Percentiles rank a stretch among this genome's conserved stretches.
These are phyloP conservation scores for Stephanodiscus triporus DNA, from an alignment of 108 stramenopile species.

Conservation along the genomic window DNA sequence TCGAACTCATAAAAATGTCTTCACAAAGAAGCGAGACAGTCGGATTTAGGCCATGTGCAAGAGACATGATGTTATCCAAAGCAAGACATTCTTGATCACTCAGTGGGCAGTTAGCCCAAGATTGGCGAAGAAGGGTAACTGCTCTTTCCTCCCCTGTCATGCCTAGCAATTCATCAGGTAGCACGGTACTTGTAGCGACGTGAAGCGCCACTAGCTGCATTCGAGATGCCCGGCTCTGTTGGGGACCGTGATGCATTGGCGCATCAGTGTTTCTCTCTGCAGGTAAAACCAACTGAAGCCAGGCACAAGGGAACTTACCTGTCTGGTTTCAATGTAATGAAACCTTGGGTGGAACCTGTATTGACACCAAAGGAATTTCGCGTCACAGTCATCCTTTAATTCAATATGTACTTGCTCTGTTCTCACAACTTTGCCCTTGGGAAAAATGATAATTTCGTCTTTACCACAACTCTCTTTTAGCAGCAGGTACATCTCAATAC, in stretches of 20 bases:
- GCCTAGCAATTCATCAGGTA: constrained; percentile 40
- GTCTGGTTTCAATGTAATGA: constrained; percentile 29
- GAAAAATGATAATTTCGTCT: constrained; percentile 19
- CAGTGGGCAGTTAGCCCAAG: constrained; percentile 51
- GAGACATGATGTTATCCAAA: constrained; percentile 36
- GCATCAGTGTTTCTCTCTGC: too few relatives aligned
- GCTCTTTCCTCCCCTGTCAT: constrained; percentile 59
- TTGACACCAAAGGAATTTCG: constrained; percentile 18
- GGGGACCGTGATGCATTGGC: background rate
- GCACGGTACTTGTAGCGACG: constrained; percentile 45
- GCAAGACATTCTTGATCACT: constrained; percentile 19
- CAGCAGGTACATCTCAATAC: constrained; percentile 29
- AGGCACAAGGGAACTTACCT: constrained; percentile 10
- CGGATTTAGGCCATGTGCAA: constrained; percentile 27
- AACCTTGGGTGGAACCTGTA: constrained; percentile 32
- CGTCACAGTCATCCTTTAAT: constrained; percentile 10
- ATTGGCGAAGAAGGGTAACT: constrained; percentile 44
- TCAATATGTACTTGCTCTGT: constrained; percentile 6
- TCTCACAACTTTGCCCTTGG: constrained; percentile 22
- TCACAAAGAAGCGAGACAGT: constrained; percentile 27
- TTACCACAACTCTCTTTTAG: constrained; percentile 12
- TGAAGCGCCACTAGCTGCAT: constrained; percentile 52
- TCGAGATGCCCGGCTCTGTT: constrained; percentile 31
- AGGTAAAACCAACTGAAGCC: background rate
- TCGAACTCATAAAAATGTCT: constrained; percentile 17